phyloP scores from a whole-genome alignment of 306 rosid species.

The Pyrus betulifolia region DNA sequence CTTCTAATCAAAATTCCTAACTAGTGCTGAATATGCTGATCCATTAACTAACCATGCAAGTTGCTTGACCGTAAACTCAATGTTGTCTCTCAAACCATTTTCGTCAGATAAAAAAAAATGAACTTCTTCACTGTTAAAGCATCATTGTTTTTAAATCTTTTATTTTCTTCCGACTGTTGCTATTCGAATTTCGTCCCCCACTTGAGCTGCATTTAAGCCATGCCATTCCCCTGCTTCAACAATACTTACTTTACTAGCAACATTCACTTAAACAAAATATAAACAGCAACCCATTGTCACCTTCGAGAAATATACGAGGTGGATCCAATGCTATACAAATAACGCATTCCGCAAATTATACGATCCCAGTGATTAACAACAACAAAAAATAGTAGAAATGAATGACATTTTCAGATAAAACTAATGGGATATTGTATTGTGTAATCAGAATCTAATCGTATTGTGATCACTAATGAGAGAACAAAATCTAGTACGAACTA shows the following conservation, averaged over 20 bases:
- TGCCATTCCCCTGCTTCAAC: not conserved
- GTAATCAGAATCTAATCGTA: no score
- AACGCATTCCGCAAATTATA: not conserved
- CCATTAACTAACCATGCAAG: not conserved
- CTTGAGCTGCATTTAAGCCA: not conserved
- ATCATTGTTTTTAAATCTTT: not conserved
- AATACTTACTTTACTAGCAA: not conserved
- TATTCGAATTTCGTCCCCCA: not conserved
- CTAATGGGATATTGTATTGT: no score
- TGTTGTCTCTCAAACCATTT: no score
- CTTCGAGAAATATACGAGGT: not conserved
- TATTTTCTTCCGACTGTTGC: not conserved
- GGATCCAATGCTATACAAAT: no score
- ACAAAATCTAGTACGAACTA: no score
- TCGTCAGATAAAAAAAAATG: no score
- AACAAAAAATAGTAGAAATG: not conserved
- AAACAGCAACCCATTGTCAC: not conserved
- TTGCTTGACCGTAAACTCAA: not conserved
- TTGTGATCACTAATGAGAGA: no score
- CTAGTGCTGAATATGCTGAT: no score
- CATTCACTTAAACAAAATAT: not conserved
- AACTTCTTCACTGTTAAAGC: no score
- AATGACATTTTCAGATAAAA: no score
- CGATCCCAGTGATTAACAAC: not conserved
- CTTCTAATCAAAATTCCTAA: not conserved